Base-by-base conservation (phyloP, 1,284 basidiomycete genomes). In the Takashimella koratensis region DNA sequence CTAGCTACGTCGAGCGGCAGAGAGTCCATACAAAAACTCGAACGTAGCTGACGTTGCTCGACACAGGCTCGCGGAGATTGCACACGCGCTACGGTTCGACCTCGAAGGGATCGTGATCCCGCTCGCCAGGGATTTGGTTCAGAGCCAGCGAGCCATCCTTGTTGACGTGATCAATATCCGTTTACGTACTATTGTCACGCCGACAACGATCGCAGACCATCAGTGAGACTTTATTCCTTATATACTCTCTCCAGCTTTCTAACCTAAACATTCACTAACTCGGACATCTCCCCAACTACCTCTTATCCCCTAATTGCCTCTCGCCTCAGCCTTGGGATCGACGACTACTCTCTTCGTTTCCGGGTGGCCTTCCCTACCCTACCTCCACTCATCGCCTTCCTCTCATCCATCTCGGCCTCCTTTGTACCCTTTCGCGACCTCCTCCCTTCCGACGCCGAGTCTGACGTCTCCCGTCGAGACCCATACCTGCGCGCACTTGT, bases 61-160 rank as follows among this genome's bases (percentile, higher is more conserved):
- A 21, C 48, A 25, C 60, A 94, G 90, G 45, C 80, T 97, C 45
- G 83, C 84, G n/a, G 90, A 94, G 59, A 86, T 95, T 76, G 89
- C 90, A 0, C 86, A 84, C 69, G 68, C 87, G 27, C 78, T 95
- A 23, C 88, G 90, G 49, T 92, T 88, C 85, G 86, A 95, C 65
- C 78, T 95, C 3, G 87, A 94, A 59, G 80, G 83, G 0, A 88
- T 95, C 62, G 82, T 95, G 1, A 90, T 88, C 65, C 90, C 91
- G 0, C 86, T 88, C 45, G 90, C 92, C 1, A 82, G 90, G 11
- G 92, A 92, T 82, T 80, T 98, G 30, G 88, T 97, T 21, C 86
- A 91, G 58, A 92, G 92, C 73, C 82, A 89, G 53, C 83, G 90
- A 65, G 95, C 91, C 0, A 89, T 91, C 58, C 80, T 98, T 13